Evolutionary conservation across 139 green algal species (phyloP).

Genomic region (Prasinococcaceae sp.): DNA sequence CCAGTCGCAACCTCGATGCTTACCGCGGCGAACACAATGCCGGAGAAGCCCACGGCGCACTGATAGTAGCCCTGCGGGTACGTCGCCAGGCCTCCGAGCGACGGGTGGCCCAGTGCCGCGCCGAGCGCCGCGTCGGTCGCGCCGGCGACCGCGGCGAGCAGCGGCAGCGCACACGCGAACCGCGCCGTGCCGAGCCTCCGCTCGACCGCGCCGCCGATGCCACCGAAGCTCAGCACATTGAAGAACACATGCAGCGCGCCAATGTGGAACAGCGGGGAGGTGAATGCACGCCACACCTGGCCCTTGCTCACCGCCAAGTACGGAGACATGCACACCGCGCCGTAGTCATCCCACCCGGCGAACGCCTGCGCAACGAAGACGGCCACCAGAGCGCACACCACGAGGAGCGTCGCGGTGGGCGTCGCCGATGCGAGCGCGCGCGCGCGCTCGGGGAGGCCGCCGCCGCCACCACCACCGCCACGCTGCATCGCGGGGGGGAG

Average conservation of each 20-base stretch:
- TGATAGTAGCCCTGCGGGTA: constrained; percentile 1
- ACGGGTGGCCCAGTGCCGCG: not conserved
- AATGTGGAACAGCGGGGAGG: constrained; percentile 39
- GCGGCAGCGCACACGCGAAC: constrained; percentile 27
- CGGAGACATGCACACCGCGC: no score
- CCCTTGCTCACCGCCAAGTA: no score
- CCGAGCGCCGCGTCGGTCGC: not conserved
- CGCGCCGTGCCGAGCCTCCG: constrained; percentile 27
- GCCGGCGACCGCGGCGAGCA: constrained; percentile 29
- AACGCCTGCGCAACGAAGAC: no score
- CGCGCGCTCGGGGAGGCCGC: no score
- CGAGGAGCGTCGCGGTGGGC: no score
- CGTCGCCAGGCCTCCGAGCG: not conserved
- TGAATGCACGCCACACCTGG: constrained; percentile 22
- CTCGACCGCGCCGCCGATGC: constrained; percentile 41
- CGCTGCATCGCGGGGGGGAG: no score
- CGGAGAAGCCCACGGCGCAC: constrained; percentile 55
- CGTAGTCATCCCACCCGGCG: no score
- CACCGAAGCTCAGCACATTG: constrained; percentile 66
- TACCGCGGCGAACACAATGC: constrained; percentile 60
- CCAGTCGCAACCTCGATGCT: no score
- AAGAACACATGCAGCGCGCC: constrained; percentile 50
- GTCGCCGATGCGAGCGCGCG: no score
- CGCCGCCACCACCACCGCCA: no score
- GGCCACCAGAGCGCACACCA: no score